Evolutionary conservation across 345 rosid genomes (phyloP).

Genomic region (Laguncularia racemosa): DNA sequence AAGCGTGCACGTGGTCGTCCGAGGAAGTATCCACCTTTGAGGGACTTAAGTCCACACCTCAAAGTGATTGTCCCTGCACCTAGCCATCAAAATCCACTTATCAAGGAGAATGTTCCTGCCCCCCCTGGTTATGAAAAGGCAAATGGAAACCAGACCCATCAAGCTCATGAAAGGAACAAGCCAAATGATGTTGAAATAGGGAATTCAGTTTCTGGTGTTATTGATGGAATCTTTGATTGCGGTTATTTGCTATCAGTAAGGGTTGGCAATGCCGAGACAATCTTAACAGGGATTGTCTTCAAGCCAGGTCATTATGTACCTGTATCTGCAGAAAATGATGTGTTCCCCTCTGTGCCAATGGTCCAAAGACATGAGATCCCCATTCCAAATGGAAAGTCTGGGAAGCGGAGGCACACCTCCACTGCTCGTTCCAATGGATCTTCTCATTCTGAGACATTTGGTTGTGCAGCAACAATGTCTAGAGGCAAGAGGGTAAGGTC

Average conservation of each 20-base stretch:
- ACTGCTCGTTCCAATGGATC: background rate
- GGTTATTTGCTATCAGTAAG: slow-evolving; percentile 74
- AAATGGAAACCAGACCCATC: too few species aligned
- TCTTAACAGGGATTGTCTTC: slow-evolving; percentile 75
- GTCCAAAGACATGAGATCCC: slow-evolving; percentile 46
- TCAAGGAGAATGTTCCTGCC: too few species aligned
- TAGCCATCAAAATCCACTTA: too few species aligned
- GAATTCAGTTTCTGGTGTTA: slow-evolving; percentile 57
- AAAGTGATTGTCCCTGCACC: too few species aligned
- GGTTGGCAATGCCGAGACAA: slow-evolving; percentile 45
- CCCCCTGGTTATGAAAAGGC: too few species aligned
- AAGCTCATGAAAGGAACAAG: background rate
- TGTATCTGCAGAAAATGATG: slow-evolving; percentile 50
- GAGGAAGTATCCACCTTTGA: too few species aligned
- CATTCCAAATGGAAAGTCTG: slow-evolving; percentile 24
- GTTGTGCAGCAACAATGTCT: slow-evolving; percentile 8
- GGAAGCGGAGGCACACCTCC: background rate
- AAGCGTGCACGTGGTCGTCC: too few species aligned
- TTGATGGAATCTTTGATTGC: slow-evolving; percentile 67
- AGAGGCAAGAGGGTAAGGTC: slow-evolving; percentile 12
- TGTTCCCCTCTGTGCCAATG: slow-evolving; percentile 67
- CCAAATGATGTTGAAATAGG: slow-evolving; percentile 46
- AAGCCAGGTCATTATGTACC: slow-evolving; percentile 65
- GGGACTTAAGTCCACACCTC: too few species aligned
- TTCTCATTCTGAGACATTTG: background rate